A percentile compares a stretch with the other conserved stretches of the same genome.
Evolutionary conservation across 2,329 filamentous ascomycete genomes (phyloP).

Genomic region (Tolypocladium tundrense): DNA sequence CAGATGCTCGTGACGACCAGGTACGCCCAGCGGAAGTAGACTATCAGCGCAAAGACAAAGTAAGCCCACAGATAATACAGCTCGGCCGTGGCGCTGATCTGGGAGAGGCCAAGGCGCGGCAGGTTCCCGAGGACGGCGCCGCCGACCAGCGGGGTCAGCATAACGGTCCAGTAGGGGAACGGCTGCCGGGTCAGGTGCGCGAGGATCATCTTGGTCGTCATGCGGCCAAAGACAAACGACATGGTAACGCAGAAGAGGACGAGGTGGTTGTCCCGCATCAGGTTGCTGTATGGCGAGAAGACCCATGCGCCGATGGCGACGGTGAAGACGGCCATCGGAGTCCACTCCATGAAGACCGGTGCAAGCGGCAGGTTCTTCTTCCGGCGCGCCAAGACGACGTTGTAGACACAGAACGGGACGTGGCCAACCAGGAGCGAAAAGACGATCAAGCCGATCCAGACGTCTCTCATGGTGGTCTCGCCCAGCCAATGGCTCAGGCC

Average conservation of each 20-base stretch:
- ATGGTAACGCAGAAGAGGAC: constrained; percentile 88
- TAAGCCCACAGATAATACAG: constrained; percentile 76
- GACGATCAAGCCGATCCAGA: constrained; percentile 71
- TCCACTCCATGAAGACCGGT: constrained; percentile 88
- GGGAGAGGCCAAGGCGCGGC: constrained; percentile 61
- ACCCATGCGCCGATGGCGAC: constrained; percentile 71
- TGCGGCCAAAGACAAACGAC: constrained; percentile 93
- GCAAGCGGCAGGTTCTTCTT: constrained; percentile 62
- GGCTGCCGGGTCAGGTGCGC: constrained; percentile 88
- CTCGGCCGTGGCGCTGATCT: constrained; percentile 57
- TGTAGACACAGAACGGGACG: constrained; percentile 79
- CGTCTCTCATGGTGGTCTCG: constrained; percentile 67
- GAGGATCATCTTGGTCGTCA: constrained; percentile 98
- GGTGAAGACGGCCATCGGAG: constrained; percentile 77
- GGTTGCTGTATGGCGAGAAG: constrained; percentile 74
- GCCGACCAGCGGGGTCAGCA: constrained; percentile 76
- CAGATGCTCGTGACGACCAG: constrained; percentile 88
- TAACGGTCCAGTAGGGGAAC: constrained; percentile 93
- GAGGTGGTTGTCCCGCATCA: constrained; percentile 77
- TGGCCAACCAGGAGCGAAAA: constrained; percentile 60
- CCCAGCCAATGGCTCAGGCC: constrained; percentile 51
- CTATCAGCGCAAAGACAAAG: constrained; percentile 70
- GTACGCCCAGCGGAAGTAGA: constrained; percentile 88
- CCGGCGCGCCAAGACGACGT: constrained; percentile 70
- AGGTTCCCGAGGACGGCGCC: constrained; percentile 78